Evolutionary conservation across 1,139 yeast genomes (phyloP), one percentile per base, ranked within the genome.

Genomic region (Suhomyces guaymorum): DNA sequence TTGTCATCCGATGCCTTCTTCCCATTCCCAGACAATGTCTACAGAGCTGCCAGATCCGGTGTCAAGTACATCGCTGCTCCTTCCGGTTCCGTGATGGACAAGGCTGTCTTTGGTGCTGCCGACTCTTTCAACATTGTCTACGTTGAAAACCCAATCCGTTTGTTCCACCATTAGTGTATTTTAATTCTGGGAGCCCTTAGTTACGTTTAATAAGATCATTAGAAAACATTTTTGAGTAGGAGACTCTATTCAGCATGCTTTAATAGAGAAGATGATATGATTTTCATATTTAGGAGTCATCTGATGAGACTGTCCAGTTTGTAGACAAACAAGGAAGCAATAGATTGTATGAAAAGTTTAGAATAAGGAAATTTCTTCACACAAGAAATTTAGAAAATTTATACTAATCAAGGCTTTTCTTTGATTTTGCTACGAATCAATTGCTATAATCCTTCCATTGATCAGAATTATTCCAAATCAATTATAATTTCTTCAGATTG

Each of bases 1-100:
- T 75, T 89, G 52, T 84, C 97, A 12, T 88, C 97, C 3, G 98
- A 92, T 63, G 98, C 98, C 25, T 92, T 92, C 79, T 92, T 92
- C 95, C 98, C 98, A 68, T 92, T 92, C 92, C 95, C 97, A 48
- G 98, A 92, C 67, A 92, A 94, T 58, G 96, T 94, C 51, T 89
- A 90, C 79, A 80, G 98, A 65, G 97, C 97, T 44, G 96, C 82
- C 37, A 82, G 87, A 72, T 84, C 95, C 16, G 98, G 98, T 62
- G 98, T 89, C 53, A 88, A 86, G 67, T 92, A 72, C 70, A 76
- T 92, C 57, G 95, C 96, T 53, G 98, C 98, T 35, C 96, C 98
- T 44, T 79, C 95, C 35, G 98, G 98, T 35, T 88, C 97, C 12
- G 97, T 94, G 46, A 92, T 88, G 90, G 98, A 92, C 68, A 83